A percentile compares a stretch with the other conserved stretches of the same genome.
Conservation (phyloP, 192 early-diverging fungal genomes). For the Rhizophagus clarus region DNA sequence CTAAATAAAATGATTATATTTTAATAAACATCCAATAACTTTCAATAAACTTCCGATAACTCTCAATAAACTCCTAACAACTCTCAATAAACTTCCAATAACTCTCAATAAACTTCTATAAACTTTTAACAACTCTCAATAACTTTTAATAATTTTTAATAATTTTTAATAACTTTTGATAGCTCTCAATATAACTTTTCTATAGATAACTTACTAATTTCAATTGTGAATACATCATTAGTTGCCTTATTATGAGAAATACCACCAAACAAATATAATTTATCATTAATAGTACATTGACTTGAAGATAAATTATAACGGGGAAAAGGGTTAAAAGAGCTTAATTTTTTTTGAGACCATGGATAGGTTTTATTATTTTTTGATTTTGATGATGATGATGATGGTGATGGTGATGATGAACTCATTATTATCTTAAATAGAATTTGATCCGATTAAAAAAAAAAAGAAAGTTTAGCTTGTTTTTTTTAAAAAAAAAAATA, state of each 20-base stretch:
- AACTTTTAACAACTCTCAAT: too few relatives aligned
- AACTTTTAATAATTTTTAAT: too few relatives aligned
- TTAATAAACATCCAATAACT: too few relatives aligned
- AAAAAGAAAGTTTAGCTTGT: too few relatives aligned
- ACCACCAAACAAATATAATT: slow-evolving; percentile 47
- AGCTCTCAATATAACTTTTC: too few relatives aligned
- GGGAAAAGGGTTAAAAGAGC: slow-evolving; percentile 40
- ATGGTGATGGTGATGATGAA: not conserved
- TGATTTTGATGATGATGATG: not conserved
- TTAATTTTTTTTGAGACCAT: slow-evolving; percentile 29
- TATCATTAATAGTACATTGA: slow-evolving; percentile 35
- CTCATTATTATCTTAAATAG: not conserved
- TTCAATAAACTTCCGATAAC: too few relatives aligned
- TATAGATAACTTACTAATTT: not conserved
- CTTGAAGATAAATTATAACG: slow-evolving; percentile 40
- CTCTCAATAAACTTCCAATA: too few relatives aligned
- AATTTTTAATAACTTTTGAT: too few relatives aligned
- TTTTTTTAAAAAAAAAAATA: too few relatives aligned
- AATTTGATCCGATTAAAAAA: not conserved
- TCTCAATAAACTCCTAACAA: too few relatives aligned
- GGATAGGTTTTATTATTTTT: slow-evolving; percentile 6
- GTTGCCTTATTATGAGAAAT: slow-evolving; percentile 38
- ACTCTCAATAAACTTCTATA: too few relatives aligned
- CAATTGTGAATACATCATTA: slow-evolving; percentile 45
- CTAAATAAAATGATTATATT: too few relatives aligned